Evolutionary conservation across 352 stramenopile species (phyloP).

Genomic region (Globisporangium perplexum): DNA sequence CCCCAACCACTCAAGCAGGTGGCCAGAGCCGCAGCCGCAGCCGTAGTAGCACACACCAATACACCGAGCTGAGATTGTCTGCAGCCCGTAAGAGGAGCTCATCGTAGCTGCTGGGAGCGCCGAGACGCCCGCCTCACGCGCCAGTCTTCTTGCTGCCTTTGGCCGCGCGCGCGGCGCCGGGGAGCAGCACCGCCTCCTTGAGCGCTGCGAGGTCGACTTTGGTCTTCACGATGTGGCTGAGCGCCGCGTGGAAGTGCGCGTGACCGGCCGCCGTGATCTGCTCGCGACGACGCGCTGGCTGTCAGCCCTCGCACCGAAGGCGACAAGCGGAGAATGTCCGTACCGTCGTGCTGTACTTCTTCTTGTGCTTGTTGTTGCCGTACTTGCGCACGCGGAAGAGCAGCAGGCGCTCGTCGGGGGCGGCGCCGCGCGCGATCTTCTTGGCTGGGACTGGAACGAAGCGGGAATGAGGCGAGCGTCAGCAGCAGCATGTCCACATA

Average conservation of each 20-base stretch:
- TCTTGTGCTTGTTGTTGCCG: conserved; percentile 87
- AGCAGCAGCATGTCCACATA: neutral
- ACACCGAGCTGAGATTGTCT: neutral
- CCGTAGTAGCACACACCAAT: neutral
- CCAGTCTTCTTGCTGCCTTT: conserved; percentile 56
- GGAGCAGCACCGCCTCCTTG: conserved; percentile 6
- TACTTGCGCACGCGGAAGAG: conserved; percentile 75
- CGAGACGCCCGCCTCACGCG: conserved; percentile 20
- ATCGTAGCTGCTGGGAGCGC: neutral
- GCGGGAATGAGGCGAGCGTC: neutral
- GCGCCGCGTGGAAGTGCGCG: conserved; percentile 55
- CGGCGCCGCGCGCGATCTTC: conserved; percentile 17
- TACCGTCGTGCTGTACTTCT: conserved; percentile 77
- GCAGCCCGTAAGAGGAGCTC: too few relatives aligned
- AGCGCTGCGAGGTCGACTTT: conserved; percentile 42
- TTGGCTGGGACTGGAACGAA: conserved; percentile 13
- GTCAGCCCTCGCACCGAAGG: too few relatives aligned
- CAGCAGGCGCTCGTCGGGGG: conserved; percentile 48
- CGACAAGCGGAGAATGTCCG: conserved; percentile 6
- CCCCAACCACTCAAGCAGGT: neutral
- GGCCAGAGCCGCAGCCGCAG: neutral
- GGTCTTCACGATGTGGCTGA: conserved; percentile 70
- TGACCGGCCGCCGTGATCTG: conserved; percentile 58
- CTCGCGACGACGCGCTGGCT: neutral
- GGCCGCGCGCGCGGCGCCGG: conserved; percentile 24